Percentiles rank a stretch among this genome's conserved stretches.
Conservation (phyloP, 257 asterid genomes). For the Prunella vulgaris region DNA sequence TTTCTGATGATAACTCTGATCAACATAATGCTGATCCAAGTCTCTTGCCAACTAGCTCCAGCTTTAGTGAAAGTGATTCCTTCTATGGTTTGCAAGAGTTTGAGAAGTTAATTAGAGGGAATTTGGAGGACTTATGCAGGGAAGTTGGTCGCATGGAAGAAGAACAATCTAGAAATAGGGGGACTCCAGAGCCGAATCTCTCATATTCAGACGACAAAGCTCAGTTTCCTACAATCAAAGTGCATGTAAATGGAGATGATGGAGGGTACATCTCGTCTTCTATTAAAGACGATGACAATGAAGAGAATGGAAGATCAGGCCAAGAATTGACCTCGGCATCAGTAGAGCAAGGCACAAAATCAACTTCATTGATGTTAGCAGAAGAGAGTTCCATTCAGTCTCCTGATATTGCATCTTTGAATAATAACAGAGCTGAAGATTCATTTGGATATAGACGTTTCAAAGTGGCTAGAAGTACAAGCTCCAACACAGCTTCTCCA, state of each 20-base stretch:
- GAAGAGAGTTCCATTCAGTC: constrained; percentile 25
- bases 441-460: constrained; percentile 29
- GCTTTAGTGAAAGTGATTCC: constrained; percentile 45
- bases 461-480: constrained; percentile 48
- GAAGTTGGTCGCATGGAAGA: constrained; percentile 60
- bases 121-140: constrained; percentile 57
- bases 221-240: constrained; percentile 20
- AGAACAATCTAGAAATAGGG: constrained; percentile 27
- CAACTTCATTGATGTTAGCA: background rate
- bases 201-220: constrained; percentile 22
- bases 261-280: too few relatives aligned
- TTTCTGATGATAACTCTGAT: constrained; percentile 39
- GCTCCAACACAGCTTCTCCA: constrained; percentile 46
- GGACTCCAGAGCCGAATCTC: constrained; percentile 17
- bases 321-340: constrained; percentile 22
- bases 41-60: constrained; percentile 32
- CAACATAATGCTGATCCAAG: constrained; percentile 42
- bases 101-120: constrained; percentile 41
- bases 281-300: too few relatives aligned
- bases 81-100: constrained; percentile 58
- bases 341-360: constrained; percentile 21
- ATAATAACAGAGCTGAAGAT: constrained; percentile 21
- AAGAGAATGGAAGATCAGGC: constrained; percentile 31
- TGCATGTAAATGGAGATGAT: constrained; percentile 20
- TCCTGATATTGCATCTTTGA: constrained; percentile 17